phyloP scores from a whole-genome alignment of 1,284 basidiomycete genomes.

The Ganoderma resinaceum region DNA sequence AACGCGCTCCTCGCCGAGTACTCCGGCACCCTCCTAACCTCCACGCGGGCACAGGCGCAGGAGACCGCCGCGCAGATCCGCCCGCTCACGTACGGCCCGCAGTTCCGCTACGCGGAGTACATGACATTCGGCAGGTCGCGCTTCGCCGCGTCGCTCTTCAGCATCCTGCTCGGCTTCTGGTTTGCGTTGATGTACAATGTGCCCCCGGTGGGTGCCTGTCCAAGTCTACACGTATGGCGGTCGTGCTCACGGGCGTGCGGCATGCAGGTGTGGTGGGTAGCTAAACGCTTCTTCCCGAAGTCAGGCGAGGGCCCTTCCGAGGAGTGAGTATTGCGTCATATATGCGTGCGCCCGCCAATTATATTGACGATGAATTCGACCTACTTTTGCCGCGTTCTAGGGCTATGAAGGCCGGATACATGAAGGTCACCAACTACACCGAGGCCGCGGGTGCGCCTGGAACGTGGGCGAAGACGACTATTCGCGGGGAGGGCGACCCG shows the following conservation, averaged over 20 bases:
- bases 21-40: neutral
- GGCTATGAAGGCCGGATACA: conserved; percentile 59
- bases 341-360: no score
- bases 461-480: conserved; percentile 64
- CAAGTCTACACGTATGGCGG: neutral
- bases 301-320: conserved; percentile 71
- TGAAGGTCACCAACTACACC: conserved; percentile 66
- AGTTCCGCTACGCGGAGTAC: conserved; percentile 83
- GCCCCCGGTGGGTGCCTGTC: conserved; percentile 46
- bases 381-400: conserved; percentile 41
- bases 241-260: conserved; percentile 5
- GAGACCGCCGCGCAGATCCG: conserved; percentile 31
- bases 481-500: conserved; percentile 77
- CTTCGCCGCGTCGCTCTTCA: conserved; percentile 47
- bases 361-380: neutral
- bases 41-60: neutral
- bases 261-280: conserved; percentile 60
- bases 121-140: conserved; percentile 47
- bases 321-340: conserved; percentile 47
- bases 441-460: conserved; percentile 50
- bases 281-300: conserved; percentile 56
- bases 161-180: conserved; percentile 41
- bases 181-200: conserved; percentile 15
- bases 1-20: conserved; percentile 48
- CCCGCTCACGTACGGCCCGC: conserved; percentile 59